Evolutionary conservation across 306 rosid species (phyloP), one percentile per base, ranked within the genome.

Genomic region (Rubus parviflorus): DNA sequence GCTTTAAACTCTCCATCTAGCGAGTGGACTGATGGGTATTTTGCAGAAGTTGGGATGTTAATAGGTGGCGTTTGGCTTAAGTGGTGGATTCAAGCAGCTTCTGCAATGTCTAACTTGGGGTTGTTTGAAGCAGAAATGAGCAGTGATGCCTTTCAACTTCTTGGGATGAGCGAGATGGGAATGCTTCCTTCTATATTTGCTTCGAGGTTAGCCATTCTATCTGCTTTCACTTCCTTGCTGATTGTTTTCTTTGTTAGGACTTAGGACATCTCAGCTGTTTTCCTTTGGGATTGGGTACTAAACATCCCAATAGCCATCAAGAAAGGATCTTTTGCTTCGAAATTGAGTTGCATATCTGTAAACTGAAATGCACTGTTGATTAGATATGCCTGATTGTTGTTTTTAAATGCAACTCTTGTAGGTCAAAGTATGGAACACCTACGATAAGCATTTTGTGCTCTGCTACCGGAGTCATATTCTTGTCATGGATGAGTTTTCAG

Each of bases 151-250:
- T 94, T 89, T 80, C 98, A 92, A 66, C 92, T 94, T 68, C 89
- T 88, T 46, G 98, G 98, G 49, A 94, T 94, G 97, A 94, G 98
- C 81, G 93, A 94, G 80, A 85, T 94, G 80, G 98, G 98, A 73
- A 72, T 92, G 94, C 87, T 94, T 79, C 98, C 98, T 4, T 84
- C 97, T 65, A 37, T 92, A 14, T 92, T 94, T 77, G 91, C 93
- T 79, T 83, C 91, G 77, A 92, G 98, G 98, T 93, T 12, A 56
- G 74, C 49, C 17, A 53, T 75, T 41, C 64, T 80, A 9, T 38
- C 52, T 82, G 58, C 51, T 75, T 66, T n/a, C 10, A 9, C 57
- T 42, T 1, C 69, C 35, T 66, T 52, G 38, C 51, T 16, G 14
- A 40, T 69, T 73, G 13, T 49, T 65, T 73, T 51, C 35, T 30